These are phyloP conservation scores for Microcos paniculata DNA, from an alignment of 345 rosid species.

Conservation along the genomic window DNA sequence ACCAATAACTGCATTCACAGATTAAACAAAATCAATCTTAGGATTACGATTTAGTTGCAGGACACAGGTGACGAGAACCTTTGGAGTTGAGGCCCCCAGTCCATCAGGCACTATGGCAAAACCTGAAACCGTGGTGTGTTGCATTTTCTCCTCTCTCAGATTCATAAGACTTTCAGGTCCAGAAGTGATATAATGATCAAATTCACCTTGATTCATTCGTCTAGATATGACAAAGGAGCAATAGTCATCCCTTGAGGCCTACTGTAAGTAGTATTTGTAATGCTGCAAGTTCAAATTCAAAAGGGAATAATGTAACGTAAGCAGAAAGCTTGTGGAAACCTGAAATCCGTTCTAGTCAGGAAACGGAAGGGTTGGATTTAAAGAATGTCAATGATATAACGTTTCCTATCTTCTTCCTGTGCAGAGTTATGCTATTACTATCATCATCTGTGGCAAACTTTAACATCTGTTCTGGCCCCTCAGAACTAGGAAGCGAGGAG, in stretches of 20 bases:
- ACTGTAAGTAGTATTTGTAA: not conserved
- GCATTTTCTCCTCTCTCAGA: not conserved
- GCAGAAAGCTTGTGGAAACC: too few species aligned
- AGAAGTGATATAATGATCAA: not conserved
- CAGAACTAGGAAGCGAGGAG: too few species aligned
- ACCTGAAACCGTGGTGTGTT: not conserved
- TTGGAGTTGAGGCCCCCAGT: not conserved
- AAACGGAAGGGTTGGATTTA: too few species aligned
- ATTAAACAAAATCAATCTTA: too few species aligned
- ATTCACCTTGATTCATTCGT: not conserved
- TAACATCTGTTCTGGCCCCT: not conserved
- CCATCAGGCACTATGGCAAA: constrained; percentile 5
- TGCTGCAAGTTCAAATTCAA: not conserved
- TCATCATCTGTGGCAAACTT: not conserved
- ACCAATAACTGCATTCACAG: too few species aligned
- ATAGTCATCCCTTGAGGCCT: not conserved
- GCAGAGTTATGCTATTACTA: constrained; percentile 5
- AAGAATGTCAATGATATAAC: not conserved
- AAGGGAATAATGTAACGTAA: not conserved
- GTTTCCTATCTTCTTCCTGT: not conserved
- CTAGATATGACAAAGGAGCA: not conserved
- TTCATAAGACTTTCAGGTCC: not conserved
- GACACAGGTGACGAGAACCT: not conserved
- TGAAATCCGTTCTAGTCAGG: too few species aligned
- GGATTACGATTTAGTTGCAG: not conserved